Conservation (phyloP, 1,139 yeast species). For the Taphrina deformans region DNA sequence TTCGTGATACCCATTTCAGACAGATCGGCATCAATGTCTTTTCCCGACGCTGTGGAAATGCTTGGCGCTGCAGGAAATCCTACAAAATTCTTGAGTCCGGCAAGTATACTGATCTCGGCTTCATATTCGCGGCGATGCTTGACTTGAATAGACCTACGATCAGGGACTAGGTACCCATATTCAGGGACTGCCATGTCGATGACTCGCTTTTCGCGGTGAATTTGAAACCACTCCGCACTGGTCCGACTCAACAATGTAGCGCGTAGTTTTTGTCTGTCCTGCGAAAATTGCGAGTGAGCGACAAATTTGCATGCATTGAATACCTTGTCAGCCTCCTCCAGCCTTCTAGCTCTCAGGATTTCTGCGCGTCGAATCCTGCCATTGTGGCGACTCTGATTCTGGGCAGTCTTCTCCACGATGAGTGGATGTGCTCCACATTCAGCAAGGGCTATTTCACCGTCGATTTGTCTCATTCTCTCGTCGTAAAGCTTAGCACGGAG, state of each 20-base stretch:
- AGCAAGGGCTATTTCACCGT: not conserved
- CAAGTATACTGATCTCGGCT: slow-evolving; percentile 58
- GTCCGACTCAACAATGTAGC: slow-evolving; percentile 66
- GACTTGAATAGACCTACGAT: slow-evolving; percentile 49
- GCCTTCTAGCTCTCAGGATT: slow-evolving; percentile 66
- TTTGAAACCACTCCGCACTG: slow-evolving; percentile 87
- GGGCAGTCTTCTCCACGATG: slow-evolving; percentile 49
- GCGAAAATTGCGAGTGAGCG: slow-evolving; percentile 80
- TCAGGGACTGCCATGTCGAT: slow-evolving; percentile 72
- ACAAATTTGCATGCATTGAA: slow-evolving; percentile 77
- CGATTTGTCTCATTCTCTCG: slow-evolving; percentile 11
- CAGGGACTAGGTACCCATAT: slow-evolving; percentile 46
- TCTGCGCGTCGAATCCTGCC: slow-evolving; percentile 76
- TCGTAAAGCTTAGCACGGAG: slow-evolving; percentile 1
- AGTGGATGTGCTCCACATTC: slow-evolving; percentile 35
- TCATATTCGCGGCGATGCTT: slow-evolving; percentile 57
- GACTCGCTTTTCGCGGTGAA: slow-evolving; percentile 82
- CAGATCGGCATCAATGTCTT: slow-evolving; percentile 54
- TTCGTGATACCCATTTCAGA: slow-evolving; percentile 21
- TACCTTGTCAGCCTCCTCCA: slow-evolving; percentile 68
- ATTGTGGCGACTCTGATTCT: slow-evolving; percentile 63
- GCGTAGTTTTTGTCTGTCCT: slow-evolving; percentile 67
- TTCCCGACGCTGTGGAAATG: slow-evolving; percentile 53
- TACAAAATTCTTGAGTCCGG: slow-evolving; percentile 58
- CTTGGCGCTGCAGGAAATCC: slow-evolving; percentile 67